A percentile compares a stretch with the other conserved stretches of the same genome.
Evolutionary conservation across 345 rosid genomes (phyloP).

Genomic region (Moricandia moricandioides): DNA sequence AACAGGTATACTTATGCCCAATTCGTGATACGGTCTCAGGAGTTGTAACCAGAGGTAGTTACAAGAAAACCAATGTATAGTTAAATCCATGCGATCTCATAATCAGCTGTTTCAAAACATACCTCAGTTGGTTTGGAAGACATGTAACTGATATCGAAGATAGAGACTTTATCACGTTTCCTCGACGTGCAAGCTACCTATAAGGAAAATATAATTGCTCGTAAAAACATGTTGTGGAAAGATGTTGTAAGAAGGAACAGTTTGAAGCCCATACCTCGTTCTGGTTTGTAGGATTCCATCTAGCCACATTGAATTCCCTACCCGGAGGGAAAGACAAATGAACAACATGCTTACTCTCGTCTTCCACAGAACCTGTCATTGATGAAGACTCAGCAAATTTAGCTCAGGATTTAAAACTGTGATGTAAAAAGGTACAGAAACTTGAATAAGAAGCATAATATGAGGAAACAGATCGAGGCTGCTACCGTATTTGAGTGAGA

Average conservation of each 20-base stretch:
- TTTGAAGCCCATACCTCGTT: constrained; percentile 59
- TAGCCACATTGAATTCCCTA: constrained; percentile 58
- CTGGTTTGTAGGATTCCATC: constrained; percentile 84
- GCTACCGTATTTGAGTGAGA: neutral
- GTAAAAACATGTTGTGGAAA: neutral
- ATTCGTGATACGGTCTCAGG: neutral
- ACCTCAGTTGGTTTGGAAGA: constrained; percentile 79
- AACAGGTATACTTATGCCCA: neutral
- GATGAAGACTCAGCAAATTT: constrained; percentile 12
- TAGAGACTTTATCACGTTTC: constrained; percentile 51
- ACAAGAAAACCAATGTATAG: neutral
- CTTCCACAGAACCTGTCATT: constrained; percentile 45
- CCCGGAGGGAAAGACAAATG: constrained; percentile 52
- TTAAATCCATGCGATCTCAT: neutral
- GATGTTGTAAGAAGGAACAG: neutral
- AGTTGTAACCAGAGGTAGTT: neutral
- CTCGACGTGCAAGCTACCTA: constrained; percentile 81
- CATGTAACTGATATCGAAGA: constrained; percentile 76
- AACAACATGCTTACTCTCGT: constrained; percentile 66
- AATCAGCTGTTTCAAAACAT: constrained; percentile 27
- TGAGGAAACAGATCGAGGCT: neutral
- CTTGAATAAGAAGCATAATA: neutral
- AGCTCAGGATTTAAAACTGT: constrained; percentile 1
- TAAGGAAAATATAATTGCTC: constrained; percentile 2
- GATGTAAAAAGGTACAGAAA: neutral